Percentiles rank a stretch among this genome's conserved stretches.
Evolutionary conservation across 352 stramenopile genomes (phyloP).

Genomic region (Globisporangium sylvaticum): DNA sequence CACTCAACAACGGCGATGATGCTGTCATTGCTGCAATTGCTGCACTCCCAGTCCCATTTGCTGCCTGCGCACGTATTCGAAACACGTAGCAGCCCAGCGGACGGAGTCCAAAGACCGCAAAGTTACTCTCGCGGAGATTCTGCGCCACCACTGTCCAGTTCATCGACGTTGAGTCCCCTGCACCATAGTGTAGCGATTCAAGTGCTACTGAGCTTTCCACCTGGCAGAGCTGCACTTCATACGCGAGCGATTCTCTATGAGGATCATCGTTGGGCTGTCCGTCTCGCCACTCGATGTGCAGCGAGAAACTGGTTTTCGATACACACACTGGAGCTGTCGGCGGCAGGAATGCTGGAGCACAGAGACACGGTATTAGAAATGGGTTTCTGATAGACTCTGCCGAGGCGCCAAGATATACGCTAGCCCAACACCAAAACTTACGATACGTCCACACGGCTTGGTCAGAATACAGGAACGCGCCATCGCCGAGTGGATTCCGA

Average conservation of each 20-base stretch:
- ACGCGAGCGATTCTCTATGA: slow-evolving; percentile 9
- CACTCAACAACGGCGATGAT: not conserved
- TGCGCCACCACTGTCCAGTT: slow-evolving; percentile 14
- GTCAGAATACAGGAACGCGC: slow-evolving; percentile 10
- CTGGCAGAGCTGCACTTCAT: slow-evolving; percentile 24
- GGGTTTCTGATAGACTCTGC: not conserved
- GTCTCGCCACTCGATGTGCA: slow-evolving; percentile 22
- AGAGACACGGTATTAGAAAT: not conserved
- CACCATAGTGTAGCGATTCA: not conserved
- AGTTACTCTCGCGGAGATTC: slow-evolving; percentile 2
- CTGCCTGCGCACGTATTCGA: slow-evolving; percentile 15
- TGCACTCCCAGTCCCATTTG: not conserved
- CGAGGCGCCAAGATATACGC: not conserved
- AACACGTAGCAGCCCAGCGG: slow-evolving; percentile 26
- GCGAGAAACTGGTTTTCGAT: slow-evolving; percentile 19
- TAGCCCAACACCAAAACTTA: slow-evolving; percentile 13
- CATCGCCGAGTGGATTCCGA: slow-evolving; percentile 19
- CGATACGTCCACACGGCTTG: slow-evolving; percentile 21
- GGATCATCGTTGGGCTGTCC: not conserved
- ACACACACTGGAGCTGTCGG: slow-evolving; percentile 19
- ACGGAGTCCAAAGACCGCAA: slow-evolving; percentile 16
- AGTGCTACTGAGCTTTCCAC: slow-evolving; percentile 4
- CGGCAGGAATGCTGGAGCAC: slow-evolving; percentile 19
- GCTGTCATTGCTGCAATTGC: not conserved
- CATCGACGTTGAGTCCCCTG: not conserved